Conservation (phyloP, 2,329 filamentous ascomycete genomes). For the Amesomyces nigricolor region DNA sequence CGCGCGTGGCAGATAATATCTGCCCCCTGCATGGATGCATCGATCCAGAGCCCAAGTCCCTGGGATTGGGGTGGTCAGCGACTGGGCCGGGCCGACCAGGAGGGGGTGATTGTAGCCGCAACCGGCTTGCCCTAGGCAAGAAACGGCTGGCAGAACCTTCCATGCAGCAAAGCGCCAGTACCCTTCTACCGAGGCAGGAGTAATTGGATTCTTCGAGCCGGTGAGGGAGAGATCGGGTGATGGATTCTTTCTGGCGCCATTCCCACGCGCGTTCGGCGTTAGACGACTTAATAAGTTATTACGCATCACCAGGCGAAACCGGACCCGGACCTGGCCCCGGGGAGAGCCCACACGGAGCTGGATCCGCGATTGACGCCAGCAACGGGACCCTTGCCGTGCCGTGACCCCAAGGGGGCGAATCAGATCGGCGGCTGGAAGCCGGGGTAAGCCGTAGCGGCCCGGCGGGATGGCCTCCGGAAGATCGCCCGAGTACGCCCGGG, state of each 20-base stretch:
- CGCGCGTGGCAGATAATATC: neutral
- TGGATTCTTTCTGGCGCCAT: neutral
- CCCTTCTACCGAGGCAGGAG: no score
- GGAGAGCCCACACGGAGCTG: neutral
- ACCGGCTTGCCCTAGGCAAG: no score
- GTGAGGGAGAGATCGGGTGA: neutral
- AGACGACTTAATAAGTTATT: neutral
- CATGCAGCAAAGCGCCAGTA: no score
- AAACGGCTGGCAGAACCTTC: no score
- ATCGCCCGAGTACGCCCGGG: conserved; percentile 3
- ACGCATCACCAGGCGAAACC: neutral
- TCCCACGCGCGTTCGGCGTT: neutral
- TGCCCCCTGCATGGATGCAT: conserved; percentile 14
- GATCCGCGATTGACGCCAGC: neutral
- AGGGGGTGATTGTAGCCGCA: neutral
- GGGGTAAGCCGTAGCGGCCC: conserved; percentile 14
- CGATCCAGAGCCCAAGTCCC: neutral
- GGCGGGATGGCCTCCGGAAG: conserved; percentile 17
- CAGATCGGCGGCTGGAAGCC: neutral
- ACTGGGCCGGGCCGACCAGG: neutral
- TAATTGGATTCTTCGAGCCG: no score
- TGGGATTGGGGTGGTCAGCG: no score
- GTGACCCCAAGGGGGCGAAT: neutral
- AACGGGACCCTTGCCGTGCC: neutral
- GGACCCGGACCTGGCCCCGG: no score